Conservation (phyloP, 2,329 filamentous ascomycete genomes). For the Fusarium xylarioides region DNA sequence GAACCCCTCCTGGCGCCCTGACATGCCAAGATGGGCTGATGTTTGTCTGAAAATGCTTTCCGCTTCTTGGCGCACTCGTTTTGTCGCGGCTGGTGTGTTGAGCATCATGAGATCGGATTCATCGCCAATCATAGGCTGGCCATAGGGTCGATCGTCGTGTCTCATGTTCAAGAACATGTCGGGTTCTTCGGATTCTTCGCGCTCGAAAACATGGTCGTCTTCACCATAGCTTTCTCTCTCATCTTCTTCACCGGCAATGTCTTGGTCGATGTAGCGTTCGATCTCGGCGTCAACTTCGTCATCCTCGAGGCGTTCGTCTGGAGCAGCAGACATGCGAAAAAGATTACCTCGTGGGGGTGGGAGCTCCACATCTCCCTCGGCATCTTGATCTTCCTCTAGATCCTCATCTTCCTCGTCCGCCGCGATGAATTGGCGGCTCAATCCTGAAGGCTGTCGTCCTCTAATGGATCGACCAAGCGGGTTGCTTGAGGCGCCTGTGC, state of each 20-base stretch:
- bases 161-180: constrained; percentile 62
- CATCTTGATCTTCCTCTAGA: constrained; percentile 45
- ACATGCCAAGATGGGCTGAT: constrained; percentile 54
- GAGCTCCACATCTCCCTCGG: constrained; percentile 48
- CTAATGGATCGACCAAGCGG: constrained; percentile 61
- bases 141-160: constrained; percentile 52
- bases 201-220: constrained; percentile 51
- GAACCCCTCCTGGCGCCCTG: constrained; percentile 62
- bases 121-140: constrained; percentile 53
- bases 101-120: constrained; percentile 65
- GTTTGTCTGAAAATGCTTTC: constrained; percentile 65
- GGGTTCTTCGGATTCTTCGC: constrained; percentile 53
- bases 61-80: constrained; percentile 63
- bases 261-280: constrained; percentile 48
- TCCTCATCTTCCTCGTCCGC: constrained; percentile 45
- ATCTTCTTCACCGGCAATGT: constrained; percentile 51
- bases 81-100: constrained; percentile 63
- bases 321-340: constrained; percentile 43
- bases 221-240: constrained; percentile 51
- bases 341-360: constrained; percentile 46
- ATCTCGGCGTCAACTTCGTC: constrained; percentile 50
- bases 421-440: constrained; percentile 56
- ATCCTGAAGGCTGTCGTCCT: constrained; percentile 57
- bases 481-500: constrained; percentile 49
- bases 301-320: constrained; percentile 29